Evolutionary conservation across 768 basidiomycete species (phyloP), one percentile per base, ranked within the genome.

Genomic region (Amanita pallidorosea): DNA sequence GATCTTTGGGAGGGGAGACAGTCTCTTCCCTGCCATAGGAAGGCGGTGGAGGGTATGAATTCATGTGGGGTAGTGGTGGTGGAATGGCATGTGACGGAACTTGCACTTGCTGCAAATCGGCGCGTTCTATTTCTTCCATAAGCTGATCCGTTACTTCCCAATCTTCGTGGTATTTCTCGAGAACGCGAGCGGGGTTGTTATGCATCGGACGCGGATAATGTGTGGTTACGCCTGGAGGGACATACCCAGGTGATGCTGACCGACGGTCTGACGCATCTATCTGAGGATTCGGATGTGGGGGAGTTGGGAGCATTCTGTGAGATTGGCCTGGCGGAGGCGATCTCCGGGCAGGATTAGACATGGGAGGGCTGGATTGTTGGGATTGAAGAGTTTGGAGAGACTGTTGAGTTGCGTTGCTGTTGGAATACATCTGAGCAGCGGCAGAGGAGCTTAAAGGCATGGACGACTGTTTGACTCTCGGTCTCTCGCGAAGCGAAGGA

Each of bases 61-160:
- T 35, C 20, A 45, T 35, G 54, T 61, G 45, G 11, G 45, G 33
- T 33, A 20, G 22, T 9, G 29, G 61, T 42, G 68, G 57, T 35
- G 61, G 60, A 27, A 47, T 66, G n/a, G 65, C 66, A 55, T 74
- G 72, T 35, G 68, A 69, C 59, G 20, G 45, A 15, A 47, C 41
- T 44, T 78, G 75, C 8, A 73, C 63, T 59, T 80, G 80, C 50
- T 81, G 77, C 54, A 77, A 65, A 63, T 85, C 81, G n/a, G 79
- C 80, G 38, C 78, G 75, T 59, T 87, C 85, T 54, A 85, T 82
- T 55, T 85, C 81, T 29, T 79, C 80, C 64, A 85, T 68, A 25
- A 85, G 70, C 55, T 85, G 80, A 33, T 79, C 77, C 0, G 83
- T 83, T 72, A 86, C 76, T 45, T 82, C 74, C 73, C 79, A 84